Evolutionary conservation across 768 basidiomycete genomes (phyloP).

Genomic region (Austroboletus eburneus): DNA sequence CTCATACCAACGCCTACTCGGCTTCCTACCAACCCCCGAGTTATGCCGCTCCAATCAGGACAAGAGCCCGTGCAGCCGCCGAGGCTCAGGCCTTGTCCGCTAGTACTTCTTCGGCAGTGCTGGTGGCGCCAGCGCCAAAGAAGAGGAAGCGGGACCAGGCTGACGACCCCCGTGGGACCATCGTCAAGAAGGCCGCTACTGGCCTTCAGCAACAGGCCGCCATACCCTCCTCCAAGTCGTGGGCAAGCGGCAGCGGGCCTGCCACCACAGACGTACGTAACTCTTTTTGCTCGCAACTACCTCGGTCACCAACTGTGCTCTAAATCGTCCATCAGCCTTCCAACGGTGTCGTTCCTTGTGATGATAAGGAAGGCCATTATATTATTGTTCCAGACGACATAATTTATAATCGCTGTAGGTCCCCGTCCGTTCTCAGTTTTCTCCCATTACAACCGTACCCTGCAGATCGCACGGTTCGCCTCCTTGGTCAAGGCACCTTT

Average conservation of each 20-base stretch:
- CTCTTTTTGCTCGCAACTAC: constrained; percentile 12
- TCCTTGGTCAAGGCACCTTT: constrained; percentile 96
- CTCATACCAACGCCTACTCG: constrained; percentile 67
- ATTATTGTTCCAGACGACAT: constrained; percentile 91
- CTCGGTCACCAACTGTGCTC: constrained; percentile 25
- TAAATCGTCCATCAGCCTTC: constrained; percentile 45
- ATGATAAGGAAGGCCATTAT: constrained; percentile 99
- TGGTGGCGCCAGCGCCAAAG: constrained; percentile 71
- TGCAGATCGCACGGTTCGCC: constrained; percentile 84
- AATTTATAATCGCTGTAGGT: constrained; percentile 80
- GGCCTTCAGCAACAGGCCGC: constrained; percentile 49
- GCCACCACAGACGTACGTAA: constrained; percentile 64
- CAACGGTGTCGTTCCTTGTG: constrained; percentile 71
- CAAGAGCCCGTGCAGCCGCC: constrained; percentile 80
- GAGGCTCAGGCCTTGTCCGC: constrained; percentile 77
- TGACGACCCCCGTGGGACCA: constrained; percentile 67
- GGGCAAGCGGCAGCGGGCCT: constrained; percentile 62
- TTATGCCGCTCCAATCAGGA: constrained; percentile 73
- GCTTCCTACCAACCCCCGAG: constrained; percentile 76
- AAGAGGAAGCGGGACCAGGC: constrained; percentile 77
- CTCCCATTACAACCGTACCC: constrained; percentile 12
- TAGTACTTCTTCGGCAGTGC: constrained; percentile 56
- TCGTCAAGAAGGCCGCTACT: constrained; percentile 57
- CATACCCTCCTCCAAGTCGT: constrained; percentile 54
- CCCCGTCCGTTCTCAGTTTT: constrained; percentile 1